Percentiles rank a stretch among this genome's conserved stretches.
phyloP scores from a whole-genome alignment of 345 rosid genomes.

The Eutrema japonicum region DNA sequence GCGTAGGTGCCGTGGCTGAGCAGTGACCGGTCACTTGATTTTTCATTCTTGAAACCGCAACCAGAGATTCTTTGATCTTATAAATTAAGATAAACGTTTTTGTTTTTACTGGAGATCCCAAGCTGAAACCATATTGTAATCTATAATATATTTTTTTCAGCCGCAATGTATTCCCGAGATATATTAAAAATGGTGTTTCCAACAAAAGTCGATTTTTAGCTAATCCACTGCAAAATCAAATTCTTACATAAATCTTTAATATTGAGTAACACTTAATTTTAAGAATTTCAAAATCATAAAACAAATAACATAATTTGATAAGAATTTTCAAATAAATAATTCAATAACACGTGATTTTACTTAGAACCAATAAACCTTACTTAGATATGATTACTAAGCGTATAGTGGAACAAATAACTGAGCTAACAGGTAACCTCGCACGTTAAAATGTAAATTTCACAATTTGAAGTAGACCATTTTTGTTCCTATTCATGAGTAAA shows the following conservation, averaged over 20 bases:
- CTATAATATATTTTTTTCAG: background rate
- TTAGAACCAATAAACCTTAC: too few relatives aligned
- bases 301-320: too few relatives aligned
- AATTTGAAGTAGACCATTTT: background rate
- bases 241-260: too few relatives aligned
- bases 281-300: too few relatives aligned
- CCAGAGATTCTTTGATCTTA: constrained; percentile 18
- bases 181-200: background rate
- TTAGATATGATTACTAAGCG: background rate
- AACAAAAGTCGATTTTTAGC: background rate
- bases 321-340: too few relatives aligned
- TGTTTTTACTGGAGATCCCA: background rate
- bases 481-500: background rate
- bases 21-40: background rate
- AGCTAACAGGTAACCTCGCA: background rate
- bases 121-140: background rate
- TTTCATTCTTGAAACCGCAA: background rate
- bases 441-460: background rate
- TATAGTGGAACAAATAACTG: background rate
- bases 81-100: background rate
- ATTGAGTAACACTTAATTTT: too few relatives aligned
- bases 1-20: constrained; percentile 25
- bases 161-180: background rate
- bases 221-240: background rate
- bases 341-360: too few relatives aligned